These are phyloP conservation scores for Curvularia hawaiiensis DNA, from an alignment of 2,329 filamentous ascomycete genomes.

Conservation along the genomic window DNA sequence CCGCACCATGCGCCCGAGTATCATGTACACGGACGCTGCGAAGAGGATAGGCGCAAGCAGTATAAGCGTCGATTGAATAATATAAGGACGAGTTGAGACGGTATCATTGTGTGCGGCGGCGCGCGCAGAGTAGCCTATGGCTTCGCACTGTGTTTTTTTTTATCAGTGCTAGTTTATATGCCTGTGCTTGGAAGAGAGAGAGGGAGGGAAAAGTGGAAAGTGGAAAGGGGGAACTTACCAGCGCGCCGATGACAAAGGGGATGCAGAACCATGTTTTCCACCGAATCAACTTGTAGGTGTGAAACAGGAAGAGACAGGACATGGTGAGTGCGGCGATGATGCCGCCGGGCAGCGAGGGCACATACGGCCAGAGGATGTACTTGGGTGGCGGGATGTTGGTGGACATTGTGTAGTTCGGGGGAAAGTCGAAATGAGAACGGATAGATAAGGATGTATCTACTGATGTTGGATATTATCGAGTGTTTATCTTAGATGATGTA, in stretches of 20 bases:
- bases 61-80: constrained; percentile 47
- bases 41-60: constrained; percentile 51
- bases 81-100: constrained; percentile 40
- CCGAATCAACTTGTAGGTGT: constrained; percentile 52
- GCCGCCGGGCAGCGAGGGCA: constrained; percentile 55
- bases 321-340: constrained; percentile 58
- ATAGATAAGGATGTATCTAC: too few relatives aligned
- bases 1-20: constrained; percentile 50
- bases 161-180: too few relatives aligned
- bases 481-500: too few relatives aligned
- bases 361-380: constrained; percentile 47
- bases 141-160: not conserved
- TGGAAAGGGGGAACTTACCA: constrained; percentile 24
- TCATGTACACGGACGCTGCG: constrained; percentile 56
- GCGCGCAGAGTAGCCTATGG: constrained; percentile 43
- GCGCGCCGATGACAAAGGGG: constrained; percentile 54
- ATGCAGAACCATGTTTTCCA: constrained; percentile 59
- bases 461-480: too few relatives aligned
- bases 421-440: not conserved
- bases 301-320: constrained; percentile 48
- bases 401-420: not conserved
- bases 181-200: too few relatives aligned
- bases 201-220: not conserved
- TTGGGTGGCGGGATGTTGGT: constrained; percentile 21
- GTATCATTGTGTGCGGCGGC: constrained; percentile 43